Conservation (phyloP, 2,329 filamentous ascomycete genomes). For the Colletotrichum sp. region DNA sequence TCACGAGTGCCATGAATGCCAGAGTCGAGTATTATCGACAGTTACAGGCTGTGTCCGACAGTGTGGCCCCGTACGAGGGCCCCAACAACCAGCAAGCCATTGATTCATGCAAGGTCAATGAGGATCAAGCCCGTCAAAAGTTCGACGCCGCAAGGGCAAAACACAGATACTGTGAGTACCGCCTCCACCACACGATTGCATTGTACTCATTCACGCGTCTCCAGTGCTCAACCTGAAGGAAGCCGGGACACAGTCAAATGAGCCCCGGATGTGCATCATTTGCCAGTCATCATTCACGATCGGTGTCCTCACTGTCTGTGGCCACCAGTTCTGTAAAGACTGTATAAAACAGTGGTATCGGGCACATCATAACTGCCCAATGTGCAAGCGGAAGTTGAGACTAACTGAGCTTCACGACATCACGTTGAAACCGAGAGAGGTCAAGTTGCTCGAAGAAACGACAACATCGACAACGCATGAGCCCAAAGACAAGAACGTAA, state of each 20-base stretch:
- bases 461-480: neutral
- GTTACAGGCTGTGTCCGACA: constrained; percentile 89
- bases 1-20: constrained; percentile 81
- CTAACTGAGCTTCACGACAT: constrained; percentile 81
- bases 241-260: constrained; percentile 65
- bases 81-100: constrained; percentile 57
- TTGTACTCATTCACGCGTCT: neutral
- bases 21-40: constrained; percentile 91
- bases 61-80: constrained; percentile 77
- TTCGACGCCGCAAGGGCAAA: constrained; percentile 73
- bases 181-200: neutral
- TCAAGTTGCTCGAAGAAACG: constrained; percentile 63
- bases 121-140: constrained; percentile 58
- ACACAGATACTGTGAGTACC: constrained; percentile 68
- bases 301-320: constrained; percentile 86
- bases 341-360: constrained; percentile 84
- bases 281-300: constrained; percentile 78
- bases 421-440: constrained; percentile 76
- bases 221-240: constrained; percentile 59
- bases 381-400: constrained; percentile 77
- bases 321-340: constrained; percentile 90
- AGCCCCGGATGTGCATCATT: constrained; percentile 80
- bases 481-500: constrained; percentile 19
- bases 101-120: constrained; percentile 45
- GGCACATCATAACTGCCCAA: constrained; percentile 77